Percentiles rank a stretch among this genome's conserved stretches.
phyloP scores from a whole-genome alignment of 192 early-diverging fungal species.

The Backusella psychrophila region DNA sequence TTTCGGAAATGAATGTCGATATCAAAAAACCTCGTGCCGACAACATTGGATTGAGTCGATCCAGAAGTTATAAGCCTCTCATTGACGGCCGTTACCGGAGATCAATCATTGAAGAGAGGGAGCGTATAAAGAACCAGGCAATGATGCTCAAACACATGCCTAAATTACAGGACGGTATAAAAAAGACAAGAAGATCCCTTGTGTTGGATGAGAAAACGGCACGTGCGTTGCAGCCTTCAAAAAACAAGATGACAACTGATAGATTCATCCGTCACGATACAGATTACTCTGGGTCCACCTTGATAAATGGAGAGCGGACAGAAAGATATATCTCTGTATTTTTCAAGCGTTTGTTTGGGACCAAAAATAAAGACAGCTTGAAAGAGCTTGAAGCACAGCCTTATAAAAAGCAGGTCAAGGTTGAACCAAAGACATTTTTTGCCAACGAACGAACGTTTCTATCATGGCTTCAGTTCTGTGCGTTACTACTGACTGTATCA shows the following conservation, averaged over 20 bases:
- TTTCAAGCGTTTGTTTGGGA: background rate
- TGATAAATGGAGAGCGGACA: too few species aligned
- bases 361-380: background rate
- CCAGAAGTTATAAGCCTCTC: slow-evolving; percentile 8
- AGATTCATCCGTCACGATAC: background rate
- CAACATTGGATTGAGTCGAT: slow-evolving; percentile 14
- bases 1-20: slow-evolving; percentile 45
- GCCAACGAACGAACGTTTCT: slow-evolving; percentile 88
- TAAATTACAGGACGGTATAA: background rate
- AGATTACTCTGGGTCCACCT: too few species aligned
- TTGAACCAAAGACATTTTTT: slow-evolving; percentile 86
- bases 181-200: background rate
- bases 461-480: slow-evolving; percentile 75
- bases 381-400: background rate
- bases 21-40: slow-evolving; percentile 35
- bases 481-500: slow-evolving; percentile 62
- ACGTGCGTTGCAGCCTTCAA: background rate
- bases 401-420: slow-evolving; percentile 45
- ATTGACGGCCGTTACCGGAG: slow-evolving; percentile 11
- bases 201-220: background rate
- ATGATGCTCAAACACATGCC: background rate
- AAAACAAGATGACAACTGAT: background rate
- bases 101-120: background rate
- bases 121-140: background rate
- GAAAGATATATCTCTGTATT: background rate